Conservation (phyloP, 176 grass and related monocot species). For the Saccharum spontaneum region DNA sequence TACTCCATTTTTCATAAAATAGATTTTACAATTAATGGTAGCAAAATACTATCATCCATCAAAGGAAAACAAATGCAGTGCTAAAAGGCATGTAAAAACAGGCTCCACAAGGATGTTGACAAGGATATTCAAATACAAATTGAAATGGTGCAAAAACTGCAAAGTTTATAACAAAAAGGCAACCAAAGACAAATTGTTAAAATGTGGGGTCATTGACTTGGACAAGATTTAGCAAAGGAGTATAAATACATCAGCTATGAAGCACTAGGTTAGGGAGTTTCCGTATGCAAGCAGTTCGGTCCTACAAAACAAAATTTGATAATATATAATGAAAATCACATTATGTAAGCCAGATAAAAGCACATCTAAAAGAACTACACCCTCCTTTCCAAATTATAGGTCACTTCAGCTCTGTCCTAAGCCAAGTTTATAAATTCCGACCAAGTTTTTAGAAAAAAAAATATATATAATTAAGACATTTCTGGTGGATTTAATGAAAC, state of each 20-base stretch:
- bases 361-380: background rate
- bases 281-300: conserved; percentile 90
- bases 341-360: conserved; percentile 25
- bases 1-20: too few relatives aligned
- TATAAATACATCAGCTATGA: background rate
- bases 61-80: background rate
- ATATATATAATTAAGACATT: background rate
- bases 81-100: background rate
- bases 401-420: background rate
- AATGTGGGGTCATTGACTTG: background rate
- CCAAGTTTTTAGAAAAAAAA: background rate
- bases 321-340: conserved; percentile 23
- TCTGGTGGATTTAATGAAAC: background rate
- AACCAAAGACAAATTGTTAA: background rate
- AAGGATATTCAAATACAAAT: background rate
- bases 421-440: background rate
- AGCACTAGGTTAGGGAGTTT: conserved; percentile 70
- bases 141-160: background rate
- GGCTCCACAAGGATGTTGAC: background rate
- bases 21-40: too few relatives aligned
- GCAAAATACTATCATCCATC: too few relatives aligned
- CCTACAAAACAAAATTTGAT: conserved; percentile 52
- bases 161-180: background rate
- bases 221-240: background rate
- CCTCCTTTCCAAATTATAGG: background rate